Evolutionary conservation across 495 filamentous ascomycete species (phyloP).

Genomic region (Collariella sp.): DNA sequence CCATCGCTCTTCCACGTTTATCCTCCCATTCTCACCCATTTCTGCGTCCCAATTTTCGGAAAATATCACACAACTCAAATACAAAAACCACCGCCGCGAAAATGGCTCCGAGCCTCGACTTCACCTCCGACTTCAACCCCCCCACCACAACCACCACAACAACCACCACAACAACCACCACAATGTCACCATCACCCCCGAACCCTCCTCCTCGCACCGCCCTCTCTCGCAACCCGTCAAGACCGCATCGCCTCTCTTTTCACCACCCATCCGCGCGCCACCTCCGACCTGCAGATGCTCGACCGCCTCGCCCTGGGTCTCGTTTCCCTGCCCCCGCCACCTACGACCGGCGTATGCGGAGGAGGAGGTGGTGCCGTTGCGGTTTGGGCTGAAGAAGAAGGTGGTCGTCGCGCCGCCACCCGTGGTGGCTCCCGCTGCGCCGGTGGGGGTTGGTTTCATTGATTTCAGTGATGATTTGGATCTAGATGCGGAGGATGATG

Average conservation of each 20-base stretch:
- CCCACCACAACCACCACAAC: constrained; percentile 9
- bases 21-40: not conserved
- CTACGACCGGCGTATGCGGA: constrained; percentile 66
- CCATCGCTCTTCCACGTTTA: not conserved
- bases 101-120: constrained; percentile 24
- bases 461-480: constrained; percentile 62
- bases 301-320: constrained; percentile 83
- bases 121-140: constrained; percentile 24
- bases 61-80: not conserved
- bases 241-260: constrained; percentile 39
- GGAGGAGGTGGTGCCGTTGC: constrained; percentile 60
- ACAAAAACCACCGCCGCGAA: constrained; percentile 5
- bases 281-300: constrained; percentile 94
- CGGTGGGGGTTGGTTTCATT: constrained; percentile 60
- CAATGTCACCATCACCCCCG: constrained; percentile 16
- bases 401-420: constrained; percentile 22
- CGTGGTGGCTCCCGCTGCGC: constrained; percentile 18
- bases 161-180: not conserved
- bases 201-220: constrained; percentile 48
- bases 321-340: constrained; percentile 65
- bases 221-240: constrained; percentile 44
- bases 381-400: constrained; percentile 60
- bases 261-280: constrained; percentile 54
- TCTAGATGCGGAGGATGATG: constrained; percentile 46
- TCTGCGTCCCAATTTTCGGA: no score